These are phyloP conservation scores for Fusarium nygamai DNA, from an alignment of 2,329 filamentous ascomycete genomes.

Conservation along the genomic window DNA sequence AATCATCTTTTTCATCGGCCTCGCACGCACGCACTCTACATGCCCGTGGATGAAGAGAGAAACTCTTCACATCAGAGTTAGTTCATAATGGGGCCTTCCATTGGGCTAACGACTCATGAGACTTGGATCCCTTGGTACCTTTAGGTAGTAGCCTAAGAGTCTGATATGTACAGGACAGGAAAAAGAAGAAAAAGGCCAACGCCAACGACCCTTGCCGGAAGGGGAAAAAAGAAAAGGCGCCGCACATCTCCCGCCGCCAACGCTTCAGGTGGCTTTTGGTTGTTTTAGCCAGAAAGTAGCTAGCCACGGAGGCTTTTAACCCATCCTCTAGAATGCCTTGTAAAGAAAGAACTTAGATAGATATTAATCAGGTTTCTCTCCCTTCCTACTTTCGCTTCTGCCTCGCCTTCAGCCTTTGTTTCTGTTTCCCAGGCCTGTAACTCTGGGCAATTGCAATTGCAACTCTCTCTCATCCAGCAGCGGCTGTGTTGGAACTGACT, in stretches of 20 bases:
- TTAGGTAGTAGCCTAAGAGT: slow-evolving; percentile 4
- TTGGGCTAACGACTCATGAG: slow-evolving; percentile 1
- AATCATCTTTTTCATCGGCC: slow-evolving; percentile 3
- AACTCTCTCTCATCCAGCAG: not conserved
- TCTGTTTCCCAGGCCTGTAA: not conserved
- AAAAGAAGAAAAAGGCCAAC: slow-evolving; percentile 6
- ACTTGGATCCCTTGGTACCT: not conserved
- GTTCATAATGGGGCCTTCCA: not conserved
- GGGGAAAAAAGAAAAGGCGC: slow-evolving; percentile 16
- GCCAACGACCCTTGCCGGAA: slow-evolving; percentile 31
- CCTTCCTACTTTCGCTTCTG: slow-evolving; percentile 10
- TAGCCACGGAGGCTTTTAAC: slow-evolving; percentile 7
- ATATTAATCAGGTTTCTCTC: not conserved
- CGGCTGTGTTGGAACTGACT: not conserved
- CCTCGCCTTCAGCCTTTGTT: slow-evolving; percentile 3
- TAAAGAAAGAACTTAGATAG: not conserved
- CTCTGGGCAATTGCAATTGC: not conserved
- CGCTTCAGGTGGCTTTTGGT: slow-evolving; percentile 30
- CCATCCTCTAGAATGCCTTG: not conserved
- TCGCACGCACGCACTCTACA: slow-evolving; percentile 9
- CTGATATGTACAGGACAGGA: not conserved
- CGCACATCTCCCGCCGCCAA: slow-evolving; percentile 35
- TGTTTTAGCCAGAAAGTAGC: slow-evolving; percentile 28
- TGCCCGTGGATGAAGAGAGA: not conserved
- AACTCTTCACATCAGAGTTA: not conserved